Percentiles rank a stretch among this genome's conserved stretches.
phyloP scores from a whole-genome alignment of 208 protist species.

The Leishmania mexicana region DNA sequence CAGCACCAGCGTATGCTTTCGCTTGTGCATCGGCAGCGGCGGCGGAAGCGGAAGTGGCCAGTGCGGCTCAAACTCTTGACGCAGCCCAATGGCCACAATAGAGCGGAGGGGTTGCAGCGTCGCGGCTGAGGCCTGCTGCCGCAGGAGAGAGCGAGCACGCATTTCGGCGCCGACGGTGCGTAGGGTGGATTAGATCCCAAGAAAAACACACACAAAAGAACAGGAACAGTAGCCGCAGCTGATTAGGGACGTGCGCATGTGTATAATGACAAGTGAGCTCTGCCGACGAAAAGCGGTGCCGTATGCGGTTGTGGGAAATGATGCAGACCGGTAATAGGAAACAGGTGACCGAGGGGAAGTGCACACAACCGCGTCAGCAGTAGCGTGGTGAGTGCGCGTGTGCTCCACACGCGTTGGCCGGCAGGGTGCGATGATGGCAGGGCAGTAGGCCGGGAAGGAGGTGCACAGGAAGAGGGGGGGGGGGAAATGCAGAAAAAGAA shows the following conservation, averaged over 20 bases:
- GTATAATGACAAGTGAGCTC: background rate
- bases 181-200: background rate
- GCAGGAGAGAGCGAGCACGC: constrained; percentile 11
- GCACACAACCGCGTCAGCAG: background rate
- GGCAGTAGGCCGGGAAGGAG: background rate
- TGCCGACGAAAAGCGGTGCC: constrained; percentile 1
- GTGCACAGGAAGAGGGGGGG: background rate
- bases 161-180: constrained; percentile 11
- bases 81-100: constrained; percentile 55
- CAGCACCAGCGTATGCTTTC: constrained; percentile 81
- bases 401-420: background rate
- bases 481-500: background rate
- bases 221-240: too few species aligned
- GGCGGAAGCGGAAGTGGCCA: constrained; percentile 79
- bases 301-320: background rate
- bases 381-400: background rate
- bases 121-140: constrained; percentile 22
- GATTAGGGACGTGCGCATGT: background rate
- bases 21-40: constrained; percentile 36
- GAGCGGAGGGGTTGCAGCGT: constrained; percentile 34
- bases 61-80: constrained; percentile 49
- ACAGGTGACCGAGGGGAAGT: background rate
- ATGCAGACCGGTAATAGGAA: background rate
- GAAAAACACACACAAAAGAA: background rate
- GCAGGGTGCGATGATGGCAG: background rate